These are phyloP conservation scores for Ogataea kodamae DNA, from an alignment of 805 yeast genomes.

Conservation along the genomic window DNA sequence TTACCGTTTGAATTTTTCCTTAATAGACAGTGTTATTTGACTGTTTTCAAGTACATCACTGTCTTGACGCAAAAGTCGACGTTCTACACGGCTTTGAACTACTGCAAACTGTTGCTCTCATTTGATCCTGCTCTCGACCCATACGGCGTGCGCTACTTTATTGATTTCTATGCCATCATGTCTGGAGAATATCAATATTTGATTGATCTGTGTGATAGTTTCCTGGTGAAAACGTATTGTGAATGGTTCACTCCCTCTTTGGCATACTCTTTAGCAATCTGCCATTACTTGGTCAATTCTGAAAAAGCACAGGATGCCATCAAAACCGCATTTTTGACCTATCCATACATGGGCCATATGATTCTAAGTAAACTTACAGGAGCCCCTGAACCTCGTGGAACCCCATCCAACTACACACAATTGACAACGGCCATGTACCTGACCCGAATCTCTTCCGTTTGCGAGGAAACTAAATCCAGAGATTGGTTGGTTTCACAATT, in stretches of 20 bases:
- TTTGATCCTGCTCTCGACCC: conserved; percentile 78
- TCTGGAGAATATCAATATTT: conserved; percentile 63
- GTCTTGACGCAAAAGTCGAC: conserved; percentile 76
- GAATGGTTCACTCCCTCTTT: conserved; percentile 75
- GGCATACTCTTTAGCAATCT: conserved; percentile 61
- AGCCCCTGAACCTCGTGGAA: conserved; percentile 26
- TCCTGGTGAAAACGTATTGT: conserved; percentile 52
- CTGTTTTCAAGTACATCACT: conserved; percentile 67
- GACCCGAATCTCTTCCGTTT: conserved; percentile 50
- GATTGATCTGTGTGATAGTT: conserved; percentile 52
- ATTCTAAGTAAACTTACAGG: conserved; percentile 46
- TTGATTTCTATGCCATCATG: conserved; percentile 72
- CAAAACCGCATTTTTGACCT: conserved; percentile 46
- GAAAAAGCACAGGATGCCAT: conserved; percentile 48
- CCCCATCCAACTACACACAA: conserved; percentile 32
- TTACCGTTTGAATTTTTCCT: conserved; percentile 72
- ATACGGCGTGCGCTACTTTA: conserved; percentile 74
- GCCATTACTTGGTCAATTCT: conserved; percentile 42
- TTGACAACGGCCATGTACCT: conserved; percentile 56
- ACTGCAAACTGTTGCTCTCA: conserved; percentile 66
- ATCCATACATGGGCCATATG: conserved; percentile 55
- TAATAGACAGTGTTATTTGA: conserved; percentile 74
- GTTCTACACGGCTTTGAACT: conserved; percentile 69
- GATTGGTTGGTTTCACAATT: conserved; percentile 36
- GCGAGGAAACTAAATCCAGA: conserved; percentile 47